Base-by-base conservation (phyloP, 2,329 filamentous ascomycete genomes). In the Apiospora hydei region DNA sequence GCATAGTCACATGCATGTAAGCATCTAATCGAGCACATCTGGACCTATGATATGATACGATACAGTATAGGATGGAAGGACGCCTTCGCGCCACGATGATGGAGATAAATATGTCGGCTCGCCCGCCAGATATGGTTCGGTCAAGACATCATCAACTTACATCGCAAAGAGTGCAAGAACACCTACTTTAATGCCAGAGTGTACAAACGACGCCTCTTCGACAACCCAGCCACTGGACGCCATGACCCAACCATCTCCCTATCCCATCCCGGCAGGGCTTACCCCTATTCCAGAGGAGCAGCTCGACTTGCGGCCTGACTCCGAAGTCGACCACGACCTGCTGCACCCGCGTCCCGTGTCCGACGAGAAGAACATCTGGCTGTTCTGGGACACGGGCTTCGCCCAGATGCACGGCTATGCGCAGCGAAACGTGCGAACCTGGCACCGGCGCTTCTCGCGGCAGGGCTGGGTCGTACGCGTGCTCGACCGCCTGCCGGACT, bases 331-430 rank as follows among this genome's bases (percentile, higher is more conserved):
- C 71, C 70, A 80, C 21, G 81, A 82, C 14, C 74, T 88, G 43
- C 75, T 83, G 0, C 76, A 84, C 69, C 84, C 83, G 0, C 75
- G 74, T 26, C 81, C 84, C 26, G 77, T 86, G 41, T 77, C 80
- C 0, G 77, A 79, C 43, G 83, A 85, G 66, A 89, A 89, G 77
- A 88, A 89, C 67, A 80, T 90, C 38, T 90, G 87, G 84, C 88
- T 89, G 76, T 90, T 88, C 80, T 90, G 88, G 88, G 83, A 89
- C 77, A 80, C 79, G 4, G 88, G 88, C 41, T 86, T 84, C 75
- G 61, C 74, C 3, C 79, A 78, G 38, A 86, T 90, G 83, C 85
- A 88, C 71, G 81, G 83, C 0, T 89, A 89, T 77, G 82, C 85
- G 5, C 80, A 86, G 72, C 87, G 88, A 53, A 89, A 86, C 73